Evolutionary conservation across 2,329 filamentous ascomycete species (phyloP), one percentile per base, ranked within the genome.

Genomic region (Boeremia lycopersici): DNA sequence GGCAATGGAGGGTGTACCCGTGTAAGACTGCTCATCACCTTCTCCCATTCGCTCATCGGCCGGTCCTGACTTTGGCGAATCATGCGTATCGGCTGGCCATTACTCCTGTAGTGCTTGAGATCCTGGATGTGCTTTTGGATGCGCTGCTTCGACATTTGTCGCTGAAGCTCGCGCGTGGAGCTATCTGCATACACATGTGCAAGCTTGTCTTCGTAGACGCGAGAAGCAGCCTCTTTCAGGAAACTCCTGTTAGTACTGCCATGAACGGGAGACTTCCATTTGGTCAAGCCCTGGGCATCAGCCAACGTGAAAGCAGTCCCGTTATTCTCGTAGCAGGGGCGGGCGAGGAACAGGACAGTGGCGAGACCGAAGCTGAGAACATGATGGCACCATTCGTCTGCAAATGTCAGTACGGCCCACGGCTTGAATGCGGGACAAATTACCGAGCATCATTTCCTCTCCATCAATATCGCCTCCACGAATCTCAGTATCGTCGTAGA

Each of bases 311-410:
- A 87, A 10, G 79, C 81, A 29, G 74, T 77, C 34, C 49, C 57
- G 48, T 70, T 74, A 35, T 67, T 74, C 46, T 71, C 74, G 47
- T 74, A 68, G 51, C 63, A 72, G 9, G 65, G 68, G 10, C 69
- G 59, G 51, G 80, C 78, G 54, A 88, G 77, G 7, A 80, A 77
- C 12, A 87, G 74, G 10, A 87, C 76, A 1, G 81, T 79, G 7
- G 79, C 78, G 9, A 83, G 83, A 6, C 85, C 86, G 13, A 86
- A 77, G 0, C 84, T 86, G 30, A 86, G 74, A 26, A 88, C 73
- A 63, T 86, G 84, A 47, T 79, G 79, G 15, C 81, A 83, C 85
- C 85, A 88, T 68, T 86, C 84, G 64, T 86, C 83, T 82, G 43
- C 39, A 30, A 50, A 47, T 48, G 53, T 71, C 60, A 69, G 64